Evolutionary conservation across 2,329 filamentous ascomycete genomes (phyloP), one percentile per base, ranked within the genome.

Genomic region (Fusarium chuoi): DNA sequence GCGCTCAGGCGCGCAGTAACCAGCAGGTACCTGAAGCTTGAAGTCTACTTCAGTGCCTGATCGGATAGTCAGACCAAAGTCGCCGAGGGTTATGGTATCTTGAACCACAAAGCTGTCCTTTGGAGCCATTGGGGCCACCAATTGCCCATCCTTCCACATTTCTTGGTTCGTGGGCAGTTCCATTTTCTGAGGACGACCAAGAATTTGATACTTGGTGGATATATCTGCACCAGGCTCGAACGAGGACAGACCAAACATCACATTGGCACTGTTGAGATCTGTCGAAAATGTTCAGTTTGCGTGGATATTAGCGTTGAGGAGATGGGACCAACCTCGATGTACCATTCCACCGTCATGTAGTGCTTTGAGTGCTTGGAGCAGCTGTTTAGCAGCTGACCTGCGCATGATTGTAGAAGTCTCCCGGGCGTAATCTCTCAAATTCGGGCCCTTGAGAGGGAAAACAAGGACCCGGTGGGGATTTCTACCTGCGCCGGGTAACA

Each of bases 291-390:
- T 13, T 36, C 9, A 12, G n/a, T 26, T 22, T 26, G 5, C 3
- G 18, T 0, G 18, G 6, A 36, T 7, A 8, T 24, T 4, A 18
- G 4, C n/a, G 3, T n/a, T 14, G 18, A 12, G 1, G 8, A 35
- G 12, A 18, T 20, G 10, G n/a, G 33, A 9, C 30, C 8, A 26
- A 36, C 33, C 33, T 52, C 33, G 33, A 52, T 52, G 49, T 9
- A 36, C n/a, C 7, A 36, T 36, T 24, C 18, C 33, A 11, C 33
- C 49, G 11, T 52, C 9, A 3, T 52, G 49, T 17, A 52, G 49
- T 3, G 33, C 18, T 22, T 52, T 26, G 13, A 52, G 4, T 14
- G 33, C 49, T 8, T 12, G n/a, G 13, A 9, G 49, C 4, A 52
- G 6, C 9, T 52, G 49, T 3, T 52, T 52, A 6, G 49, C 18